phyloP scores from a whole-genome alignment of 495 filamentous ascomycete species.

The Stereocaulon alpinum region DNA sequence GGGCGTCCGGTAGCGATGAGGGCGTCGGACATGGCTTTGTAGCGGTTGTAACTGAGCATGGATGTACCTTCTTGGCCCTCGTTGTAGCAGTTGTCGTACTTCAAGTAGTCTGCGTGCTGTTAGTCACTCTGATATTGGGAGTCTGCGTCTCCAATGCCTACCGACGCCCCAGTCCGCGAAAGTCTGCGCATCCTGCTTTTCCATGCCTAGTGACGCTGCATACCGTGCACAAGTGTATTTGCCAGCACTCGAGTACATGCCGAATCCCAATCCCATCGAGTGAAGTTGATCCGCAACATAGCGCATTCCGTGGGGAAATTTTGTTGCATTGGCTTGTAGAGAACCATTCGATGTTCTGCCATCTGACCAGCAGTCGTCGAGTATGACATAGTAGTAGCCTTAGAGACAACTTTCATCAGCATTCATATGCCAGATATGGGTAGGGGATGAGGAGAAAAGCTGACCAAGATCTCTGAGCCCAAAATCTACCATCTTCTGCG shows the following conservation, averaged over 20 bases:
- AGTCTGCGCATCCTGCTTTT: conserved; percentile 49
- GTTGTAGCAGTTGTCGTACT: conserved; percentile 66
- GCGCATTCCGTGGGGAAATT: conserved; percentile 39
- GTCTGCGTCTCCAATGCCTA: conserved; percentile 5
- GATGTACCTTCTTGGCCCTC: conserved; percentile 40
- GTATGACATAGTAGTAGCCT: conserved; percentile 46
- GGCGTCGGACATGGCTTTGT: conserved; percentile 51
- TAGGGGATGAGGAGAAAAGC: background rate
- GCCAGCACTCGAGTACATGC: conserved; percentile 44
- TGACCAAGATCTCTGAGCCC: conserved; percentile 37
- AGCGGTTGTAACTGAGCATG: conserved; percentile 40
- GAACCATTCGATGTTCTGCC: conserved; percentile 33
- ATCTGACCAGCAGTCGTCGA: conserved; percentile 47
- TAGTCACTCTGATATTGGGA: background rate
- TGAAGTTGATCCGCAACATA: conserved; percentile 35
- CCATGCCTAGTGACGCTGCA: conserved; percentile 47
- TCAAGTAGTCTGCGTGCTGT: conserved; percentile 38
- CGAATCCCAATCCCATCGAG: conserved; percentile 35
- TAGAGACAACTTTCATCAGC: background rate
- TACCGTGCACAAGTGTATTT: conserved; percentile 39
- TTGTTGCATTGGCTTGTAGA: conserved; percentile 32
- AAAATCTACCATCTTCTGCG: conserved; percentile 37
- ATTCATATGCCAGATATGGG: background rate
- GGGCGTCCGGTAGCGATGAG: conserved; percentile 41
- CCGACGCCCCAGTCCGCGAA: conserved; percentile 53